A percentile compares a stretch with the other conserved stretches of the same genome.
Conservation (phyloP, 306 rosid species). For the Casuarina equisetifolia region DNA sequence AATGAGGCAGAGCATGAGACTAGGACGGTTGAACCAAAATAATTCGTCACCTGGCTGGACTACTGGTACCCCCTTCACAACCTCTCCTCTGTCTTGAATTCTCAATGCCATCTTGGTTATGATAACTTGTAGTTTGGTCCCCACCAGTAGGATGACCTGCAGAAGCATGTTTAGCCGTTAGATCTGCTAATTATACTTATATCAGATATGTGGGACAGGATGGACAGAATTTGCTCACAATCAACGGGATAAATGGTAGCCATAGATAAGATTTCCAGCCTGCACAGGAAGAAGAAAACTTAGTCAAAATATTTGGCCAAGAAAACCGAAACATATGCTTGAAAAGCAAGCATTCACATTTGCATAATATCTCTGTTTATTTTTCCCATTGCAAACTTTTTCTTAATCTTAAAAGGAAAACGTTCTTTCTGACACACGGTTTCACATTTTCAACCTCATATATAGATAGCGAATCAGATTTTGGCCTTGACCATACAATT, state of each 20-base stretch:
- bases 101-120: constrained; percentile 81
- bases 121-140: constrained; percentile 85
- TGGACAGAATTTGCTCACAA: constrained; percentile 53
- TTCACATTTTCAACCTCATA: not conserved
- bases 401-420: not conserved
- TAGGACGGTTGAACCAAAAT: constrained; percentile 82
- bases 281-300: constrained; percentile 21
- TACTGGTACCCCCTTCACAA: constrained; percentile 74
- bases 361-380: too few species aligned
- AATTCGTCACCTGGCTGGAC: constrained; percentile 81
- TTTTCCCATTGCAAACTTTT: too few species aligned
- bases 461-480: too few species aligned
- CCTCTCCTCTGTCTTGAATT: constrained; percentile 76
- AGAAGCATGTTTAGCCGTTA: constrained; percentile 3
- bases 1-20: constrained; percentile 69
- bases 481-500: too few species aligned
- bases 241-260: constrained; percentile 81
- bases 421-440: not conserved
- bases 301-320: not conserved
- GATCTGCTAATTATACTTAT: not conserved
- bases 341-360: too few species aligned
- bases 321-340: too few species aligned
- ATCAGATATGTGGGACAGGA: not conserved
- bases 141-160: constrained; percentile 73
- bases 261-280: constrained; percentile 77